Evolutionary conservation across 352 stramenopile species (phyloP), one percentile per base, ranked within the genome.

Genomic region (Phytophthora pisi): DNA sequence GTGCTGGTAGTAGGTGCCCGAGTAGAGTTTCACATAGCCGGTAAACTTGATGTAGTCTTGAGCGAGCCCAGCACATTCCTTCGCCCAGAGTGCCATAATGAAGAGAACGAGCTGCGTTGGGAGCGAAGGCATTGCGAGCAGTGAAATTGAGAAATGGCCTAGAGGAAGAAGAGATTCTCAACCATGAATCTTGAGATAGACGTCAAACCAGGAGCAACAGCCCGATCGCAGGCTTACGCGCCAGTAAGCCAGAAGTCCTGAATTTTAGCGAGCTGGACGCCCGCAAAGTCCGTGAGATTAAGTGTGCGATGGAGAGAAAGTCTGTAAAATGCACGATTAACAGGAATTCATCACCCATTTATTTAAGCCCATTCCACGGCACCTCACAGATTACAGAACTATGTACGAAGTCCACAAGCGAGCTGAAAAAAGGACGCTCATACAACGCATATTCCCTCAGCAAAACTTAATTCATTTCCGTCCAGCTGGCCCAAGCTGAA

Each of bases 21-120:
- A 42, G 20, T 59, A 64, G 16, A 69, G 55, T 6, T 38, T 24
- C 9, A 63, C 6, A 6, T 38, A 55, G 47, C 61, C 53, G 3
- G 62, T 31, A 34, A 68, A 68, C 16, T 7, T 20, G 20, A 38
- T 63, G 51, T 38, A 50, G 45, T 61, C 51, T 40, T 66, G 5
- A 40, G 38, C 58, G 36, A 43, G 24, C 9, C 28, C 31, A 9
- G 7, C 23, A 10, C 56, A 55, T 13, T 8, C 10, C 26, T 47
- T 51, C 16, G 57, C 11, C n/a, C 43, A 57, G 51, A n/a, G 7
- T 1, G 51, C 13, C 10, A 18, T 8, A 10, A 65, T 45, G 16
- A 53, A 20, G 9, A 24, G 4, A 5, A 38, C 5, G 36, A 49
- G 15, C 42, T 26, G 42, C 42, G 7, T 15, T 8, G n/a, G 8